Conservation (phyloP, 2,329 filamentous ascomycete genomes). For the Neofusicoccum umdonicola region DNA sequence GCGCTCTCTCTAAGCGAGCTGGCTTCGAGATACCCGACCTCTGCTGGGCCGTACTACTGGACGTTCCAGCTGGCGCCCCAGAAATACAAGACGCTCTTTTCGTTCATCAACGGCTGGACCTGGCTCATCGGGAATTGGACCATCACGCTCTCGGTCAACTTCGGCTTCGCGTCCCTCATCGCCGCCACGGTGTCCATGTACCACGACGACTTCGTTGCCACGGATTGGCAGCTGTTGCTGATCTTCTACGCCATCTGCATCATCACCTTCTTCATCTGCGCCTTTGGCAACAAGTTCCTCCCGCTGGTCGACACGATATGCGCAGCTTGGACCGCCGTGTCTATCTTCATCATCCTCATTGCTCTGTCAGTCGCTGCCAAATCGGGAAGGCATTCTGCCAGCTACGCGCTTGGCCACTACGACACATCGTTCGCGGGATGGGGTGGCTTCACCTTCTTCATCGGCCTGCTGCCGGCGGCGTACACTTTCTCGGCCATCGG, state of each 20-base stretch:
- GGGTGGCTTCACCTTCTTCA: conserved; percentile 44
- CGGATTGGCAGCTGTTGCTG: conserved; percentile 51
- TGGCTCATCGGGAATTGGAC: conserved; percentile 34
- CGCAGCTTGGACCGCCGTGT: conserved; percentile 48
- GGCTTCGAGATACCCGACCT: conserved; percentile 37
- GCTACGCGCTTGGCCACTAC: conserved; percentile 46
- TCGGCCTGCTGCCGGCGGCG: conserved; percentile 43
- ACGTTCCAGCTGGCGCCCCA: conserved; percentile 42
- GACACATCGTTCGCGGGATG: conserved; percentile 48
- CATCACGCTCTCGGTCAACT: conserved; percentile 38
- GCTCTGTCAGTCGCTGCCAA: conserved; percentile 52
- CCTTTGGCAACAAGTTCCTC: conserved; percentile 41
- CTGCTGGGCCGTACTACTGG: conserved; percentile 39
- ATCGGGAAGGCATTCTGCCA: conserved; percentile 38
- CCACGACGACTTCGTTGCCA: conserved; percentile 35
- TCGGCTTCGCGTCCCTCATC: conserved; percentile 47
- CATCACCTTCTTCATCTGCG: conserved; percentile 45
- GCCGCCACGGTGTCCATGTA: conserved; percentile 25
- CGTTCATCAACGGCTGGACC: conserved; percentile 44
- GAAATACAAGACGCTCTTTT: conserved; percentile 44
- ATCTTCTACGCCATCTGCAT: conserved; percentile 46
- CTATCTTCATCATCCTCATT: conserved; percentile 38
- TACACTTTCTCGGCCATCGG: conserved; percentile 28
- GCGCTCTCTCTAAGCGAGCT: conserved; percentile 33
- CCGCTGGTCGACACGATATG: conserved; percentile 49